Evolutionary conservation across 1,284 basidiomycete genomes (phyloP).

Genomic region (Papiliotrema fonsecae): DNA sequence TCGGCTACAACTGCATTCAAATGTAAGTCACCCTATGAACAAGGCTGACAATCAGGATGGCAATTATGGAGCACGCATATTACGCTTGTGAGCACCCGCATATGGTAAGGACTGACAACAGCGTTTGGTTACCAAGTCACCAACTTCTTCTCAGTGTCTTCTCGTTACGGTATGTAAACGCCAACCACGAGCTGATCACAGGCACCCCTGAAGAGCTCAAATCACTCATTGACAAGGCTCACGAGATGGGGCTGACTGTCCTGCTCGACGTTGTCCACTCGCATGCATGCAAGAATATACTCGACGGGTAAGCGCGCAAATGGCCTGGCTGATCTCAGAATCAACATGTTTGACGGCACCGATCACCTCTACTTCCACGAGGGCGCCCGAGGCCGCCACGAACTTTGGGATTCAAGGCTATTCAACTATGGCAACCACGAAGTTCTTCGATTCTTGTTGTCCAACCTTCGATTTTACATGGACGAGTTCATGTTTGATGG

Average conservation of each 20-base stretch:
- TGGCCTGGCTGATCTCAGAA: slow-evolving; percentile 42
- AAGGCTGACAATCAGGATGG: slow-evolving; percentile 58
- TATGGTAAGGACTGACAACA: slow-evolving; percentile 31
- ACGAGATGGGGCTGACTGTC: slow-evolving; percentile 86
- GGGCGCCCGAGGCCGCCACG: slow-evolving; percentile 81
- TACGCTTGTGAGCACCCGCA: slow-evolving; percentile 74
- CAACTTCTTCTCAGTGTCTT: slow-evolving; percentile 95
- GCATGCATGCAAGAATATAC: slow-evolving; percentile 95
- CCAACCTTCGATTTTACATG: slow-evolving; percentile 92
- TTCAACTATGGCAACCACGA: slow-evolving; percentile 97
- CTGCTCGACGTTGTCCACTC: slow-evolving; percentile 96
- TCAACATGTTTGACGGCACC: slow-evolving; percentile 93
- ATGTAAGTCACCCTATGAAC: slow-evolving; percentile 48
- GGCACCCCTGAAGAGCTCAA: slow-evolving; percentile 90
- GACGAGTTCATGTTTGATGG: slow-evolving; percentile 95
- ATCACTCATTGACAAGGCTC: slow-evolving; percentile 90
- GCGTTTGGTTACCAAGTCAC: slow-evolving; percentile 98
- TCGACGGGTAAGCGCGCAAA: slow-evolving; percentile 59
- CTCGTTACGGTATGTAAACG: slow-evolving; percentile 65
- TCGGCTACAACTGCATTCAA: slow-evolving; percentile 96
- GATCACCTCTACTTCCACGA: slow-evolving; percentile 98
- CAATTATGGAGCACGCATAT: slow-evolving; percentile 96
- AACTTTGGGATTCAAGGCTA: slow-evolving; percentile 88
- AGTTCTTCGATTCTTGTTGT: slow-evolving; percentile 87
- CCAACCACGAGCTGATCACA: slow-evolving; percentile 2